phyloP scores from a whole-genome alignment of 257 asterid species.

The Ilex asprella region DNA sequence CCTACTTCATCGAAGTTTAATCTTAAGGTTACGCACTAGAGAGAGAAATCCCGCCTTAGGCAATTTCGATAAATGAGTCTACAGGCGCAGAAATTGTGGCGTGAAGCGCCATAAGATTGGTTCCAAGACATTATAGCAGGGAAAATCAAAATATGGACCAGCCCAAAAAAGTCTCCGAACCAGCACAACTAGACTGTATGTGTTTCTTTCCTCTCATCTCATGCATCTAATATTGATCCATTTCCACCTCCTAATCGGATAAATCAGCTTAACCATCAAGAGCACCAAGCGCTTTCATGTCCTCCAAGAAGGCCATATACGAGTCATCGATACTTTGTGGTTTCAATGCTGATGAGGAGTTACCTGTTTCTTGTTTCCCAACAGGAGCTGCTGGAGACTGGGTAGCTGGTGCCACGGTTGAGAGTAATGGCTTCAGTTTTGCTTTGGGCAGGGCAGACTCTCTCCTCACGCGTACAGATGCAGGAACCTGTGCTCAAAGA shows the following conservation, averaged over 20 bases:
- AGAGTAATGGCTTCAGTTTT: conserved; percentile 46
- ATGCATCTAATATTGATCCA: neutral
- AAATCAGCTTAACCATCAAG: conserved; percentile 42
- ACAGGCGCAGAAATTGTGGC: too few species aligned
- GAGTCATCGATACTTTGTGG: conserved; percentile 87
- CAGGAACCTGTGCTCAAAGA: conserved; percentile 60
- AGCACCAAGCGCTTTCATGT: conserved; percentile 92
- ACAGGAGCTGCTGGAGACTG: conserved; percentile 32
- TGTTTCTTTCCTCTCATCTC: neutral
- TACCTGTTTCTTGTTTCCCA: conserved; percentile 35
- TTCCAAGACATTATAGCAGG: neutral
- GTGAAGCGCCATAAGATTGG: too few species aligned
- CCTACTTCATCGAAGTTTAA: too few species aligned
- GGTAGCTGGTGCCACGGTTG: conserved; percentile 21
- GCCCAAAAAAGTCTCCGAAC: neutral
- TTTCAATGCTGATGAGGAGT: conserved; percentile 37
- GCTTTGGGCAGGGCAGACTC: conserved; percentile 62
- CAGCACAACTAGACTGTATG: neutral
- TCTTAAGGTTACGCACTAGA: too few species aligned
- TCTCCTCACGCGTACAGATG: conserved; percentile 87
- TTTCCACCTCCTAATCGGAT: neutral
- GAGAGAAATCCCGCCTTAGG: too few species aligned
- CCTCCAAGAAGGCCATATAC: conserved; percentile 80
- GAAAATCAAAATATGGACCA: neutral
- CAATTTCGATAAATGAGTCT: neutral